Conservation (phyloP, 1,284 basidiomycete genomes). For the Puccinia polysora region DNA sequence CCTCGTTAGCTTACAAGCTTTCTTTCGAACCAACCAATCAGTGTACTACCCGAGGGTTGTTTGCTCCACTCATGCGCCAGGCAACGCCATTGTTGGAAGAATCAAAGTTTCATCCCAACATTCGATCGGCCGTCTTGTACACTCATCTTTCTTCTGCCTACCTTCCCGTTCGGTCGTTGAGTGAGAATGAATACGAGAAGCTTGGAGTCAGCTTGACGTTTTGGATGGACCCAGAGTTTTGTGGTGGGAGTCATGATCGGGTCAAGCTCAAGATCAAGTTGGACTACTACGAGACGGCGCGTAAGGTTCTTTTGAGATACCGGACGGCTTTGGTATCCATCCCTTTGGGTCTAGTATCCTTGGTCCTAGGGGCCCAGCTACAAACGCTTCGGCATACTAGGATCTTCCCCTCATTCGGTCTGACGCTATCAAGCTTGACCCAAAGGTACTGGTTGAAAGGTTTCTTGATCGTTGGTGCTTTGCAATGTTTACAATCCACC, state of each 20-base stretch:
- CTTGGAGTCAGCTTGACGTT: conserved; percentile 45
- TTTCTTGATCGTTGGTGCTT: neutral
- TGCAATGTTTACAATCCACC: conserved; percentile 7
- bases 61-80: conserved; percentile 48
- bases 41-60: conserved; percentile 29
- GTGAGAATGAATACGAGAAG: neutral
- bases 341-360: conserved; percentile 63
- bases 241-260: conserved; percentile 49
- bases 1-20: conserved; percentile 23
- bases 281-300: conserved; percentile 66
- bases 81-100: conserved; percentile 46
- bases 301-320: conserved; percentile 68
- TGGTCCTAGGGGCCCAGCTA: conserved; percentile 54
- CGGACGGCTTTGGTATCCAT: conserved; percentile 66
- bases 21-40: neutral
- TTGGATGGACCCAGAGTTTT: conserved; percentile 48
- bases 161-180: conserved; percentile 31
- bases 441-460: neutral
- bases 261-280: conserved; percentile 59
- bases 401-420: conserved; percentile 6
- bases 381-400: neutral
- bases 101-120: conserved; percentile 48
- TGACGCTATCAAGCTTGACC: neutral
- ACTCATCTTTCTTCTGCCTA: conserved; percentile 49
- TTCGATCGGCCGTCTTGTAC: conserved; percentile 46